Conservation (phyloP, 495 filamentous ascomycete genomes). For the Penicillium parvum region DNA sequence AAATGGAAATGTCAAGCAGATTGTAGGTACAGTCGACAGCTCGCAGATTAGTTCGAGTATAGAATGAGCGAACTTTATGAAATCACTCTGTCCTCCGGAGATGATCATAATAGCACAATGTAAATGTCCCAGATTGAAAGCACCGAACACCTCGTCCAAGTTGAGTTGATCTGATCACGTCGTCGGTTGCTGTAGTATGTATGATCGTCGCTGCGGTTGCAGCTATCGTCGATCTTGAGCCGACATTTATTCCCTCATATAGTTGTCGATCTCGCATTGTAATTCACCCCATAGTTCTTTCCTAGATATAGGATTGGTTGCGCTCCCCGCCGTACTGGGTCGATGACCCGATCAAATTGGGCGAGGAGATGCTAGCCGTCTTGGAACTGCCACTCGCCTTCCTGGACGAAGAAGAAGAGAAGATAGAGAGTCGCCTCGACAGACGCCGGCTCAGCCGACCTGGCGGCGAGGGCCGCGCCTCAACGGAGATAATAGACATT, state of each 20-base stretch:
- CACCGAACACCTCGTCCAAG: no score
- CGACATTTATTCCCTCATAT: neutral
- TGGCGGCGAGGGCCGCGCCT: slow-evolving; percentile 17
- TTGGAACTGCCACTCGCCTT: slow-evolving; percentile 12
- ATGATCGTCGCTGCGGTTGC: slow-evolving; percentile 5
- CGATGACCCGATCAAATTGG: slow-evolving; percentile 39
- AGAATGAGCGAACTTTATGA: neutral
- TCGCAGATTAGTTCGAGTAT: slow-evolving; percentile 2
- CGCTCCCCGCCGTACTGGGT: slow-evolving; percentile 19
- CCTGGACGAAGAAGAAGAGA: no score
- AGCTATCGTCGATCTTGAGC: slow-evolving; percentile 5
- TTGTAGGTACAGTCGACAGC: slow-evolving; percentile 1
- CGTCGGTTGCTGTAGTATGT: no score
- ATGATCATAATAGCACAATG: neutral
- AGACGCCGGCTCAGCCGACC: slow-evolving; percentile 28
- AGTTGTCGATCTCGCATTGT: no score
- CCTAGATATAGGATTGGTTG: slow-evolving; percentile 17
- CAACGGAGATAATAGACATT: slow-evolving; percentile 29
- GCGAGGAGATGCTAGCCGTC: slow-evolving; percentile 32
- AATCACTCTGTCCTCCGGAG: neutral
- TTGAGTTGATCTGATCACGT: no score
- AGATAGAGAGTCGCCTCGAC: slow-evolving; percentile 22
- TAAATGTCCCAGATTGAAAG: no score
- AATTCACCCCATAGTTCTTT: neutral
- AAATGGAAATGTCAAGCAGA: slow-evolving; percentile 2